Base-by-base conservation (phyloP, 805 yeast species). In the Blastobotrys terrestris region DNA sequence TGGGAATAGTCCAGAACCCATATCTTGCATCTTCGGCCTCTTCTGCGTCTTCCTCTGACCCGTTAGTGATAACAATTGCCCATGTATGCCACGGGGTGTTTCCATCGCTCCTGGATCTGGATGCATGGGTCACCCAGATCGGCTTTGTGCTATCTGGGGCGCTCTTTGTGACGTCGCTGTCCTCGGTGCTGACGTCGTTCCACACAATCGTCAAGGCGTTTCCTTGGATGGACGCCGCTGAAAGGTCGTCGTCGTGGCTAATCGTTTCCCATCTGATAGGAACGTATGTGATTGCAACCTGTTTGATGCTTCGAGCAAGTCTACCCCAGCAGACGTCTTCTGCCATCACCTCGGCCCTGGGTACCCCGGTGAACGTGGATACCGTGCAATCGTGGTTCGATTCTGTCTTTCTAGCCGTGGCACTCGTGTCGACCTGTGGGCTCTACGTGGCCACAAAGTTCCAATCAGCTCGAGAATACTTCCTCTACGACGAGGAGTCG, bases 311-410 rank as follows among this genome's bases (percentile, higher is more conserved):
- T 50, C 65, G 76, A 4, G 63, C 71, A 54, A 73, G 68, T 53
- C 53, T 72, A 44, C 77, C 77, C 13, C 53, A 61, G 20, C 63
- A 62, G 21, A 67, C 71, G 71, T 66, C 73, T 2, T 63, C 69
- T 2, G 72, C 75, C 6, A 69, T 72, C 22, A 64, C 69, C n/a
- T 51, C 64, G 1, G 75, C 75, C 2, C 60, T 72, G 31, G 73
- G 72, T 4, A 68, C 74, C 15, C 75, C 74, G 6, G 56, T 72
- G 31, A 69, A 69, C 39, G 66, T 69, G 7, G 47, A 57, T 4
- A 59, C 65, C 6, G 71, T 72, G 22, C 75, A 72, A 55, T 53
- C 63, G n/a, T 65, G 69, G 71, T 70, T 68, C 50, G 76, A 72
- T 52, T 51, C 64, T 6, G 66, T 69, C 4, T 64, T 71, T 41